phyloP scores from a whole-genome alignment of 1,284 basidiomycete species.

The Taiwanofungus camphoratus region DNA sequence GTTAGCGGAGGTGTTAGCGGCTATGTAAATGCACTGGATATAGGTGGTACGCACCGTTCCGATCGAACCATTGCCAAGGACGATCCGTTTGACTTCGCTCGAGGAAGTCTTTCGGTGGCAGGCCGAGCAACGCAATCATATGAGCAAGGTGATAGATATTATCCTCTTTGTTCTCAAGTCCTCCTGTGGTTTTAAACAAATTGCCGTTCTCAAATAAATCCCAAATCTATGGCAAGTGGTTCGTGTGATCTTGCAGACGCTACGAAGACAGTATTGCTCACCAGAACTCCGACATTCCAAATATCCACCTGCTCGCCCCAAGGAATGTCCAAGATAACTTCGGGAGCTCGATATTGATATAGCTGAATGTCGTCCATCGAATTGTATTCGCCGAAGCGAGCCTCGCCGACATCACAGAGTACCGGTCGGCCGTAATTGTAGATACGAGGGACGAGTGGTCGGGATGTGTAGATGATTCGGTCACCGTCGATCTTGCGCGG shows the following conservation, averaged over 20 bases:
- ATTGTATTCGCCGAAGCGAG: constrained; percentile 14
- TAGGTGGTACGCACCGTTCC: constrained; percentile 10
- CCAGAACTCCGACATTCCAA: constrained; percentile 34
- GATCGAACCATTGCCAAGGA: constrained; percentile 13
- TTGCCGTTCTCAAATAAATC: constrained; percentile 16
- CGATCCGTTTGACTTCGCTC: constrained; percentile 10
- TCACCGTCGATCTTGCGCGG: constrained; percentile 12
- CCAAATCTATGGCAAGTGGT: constrained; percentile 19
- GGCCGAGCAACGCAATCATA: constrained; percentile 22
- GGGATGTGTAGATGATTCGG: constrained; percentile 12
- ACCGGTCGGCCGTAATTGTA: constrained; percentile 11
- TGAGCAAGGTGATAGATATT: constrained; percentile 18
- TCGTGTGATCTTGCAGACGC: constrained; percentile 2
- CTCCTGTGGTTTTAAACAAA: constrained; percentile 16
- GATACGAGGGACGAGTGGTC: constrained; percentile 4
- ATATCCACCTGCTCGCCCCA: constrained; percentile 32
- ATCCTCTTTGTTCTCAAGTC: constrained; percentile 11
- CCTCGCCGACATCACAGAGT: constrained; percentile 17
- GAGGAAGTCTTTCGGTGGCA: constrained; percentile 16
- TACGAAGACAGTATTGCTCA: constrained; percentile 12
- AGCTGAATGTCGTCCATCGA: constrained; percentile 25
- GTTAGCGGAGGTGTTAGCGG: too few species aligned
- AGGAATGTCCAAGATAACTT: constrained; percentile 29
- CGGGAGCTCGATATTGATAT: constrained; percentile 30
- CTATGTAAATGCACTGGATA: constrained; percentile 1